phyloP scores from a whole-genome alignment of 768 basidiomycete species.

The Amanita rubescens region DNA sequence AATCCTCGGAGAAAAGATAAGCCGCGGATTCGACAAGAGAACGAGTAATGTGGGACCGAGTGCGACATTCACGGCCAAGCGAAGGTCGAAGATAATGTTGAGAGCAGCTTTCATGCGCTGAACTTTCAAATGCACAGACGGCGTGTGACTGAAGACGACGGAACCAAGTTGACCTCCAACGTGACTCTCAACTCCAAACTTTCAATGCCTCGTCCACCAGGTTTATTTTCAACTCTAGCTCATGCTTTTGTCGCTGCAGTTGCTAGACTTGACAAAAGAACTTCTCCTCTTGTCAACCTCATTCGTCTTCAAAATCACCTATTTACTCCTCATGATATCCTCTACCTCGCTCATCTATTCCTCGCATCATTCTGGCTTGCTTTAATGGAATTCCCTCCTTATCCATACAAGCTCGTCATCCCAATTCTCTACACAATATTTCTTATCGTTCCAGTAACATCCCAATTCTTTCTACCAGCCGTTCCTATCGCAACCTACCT shows the following conservation, averaged over 20 bases:
- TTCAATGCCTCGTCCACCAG: not conserved
- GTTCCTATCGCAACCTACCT: constrained; percentile 84
- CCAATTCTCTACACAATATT: constrained; percentile 62
- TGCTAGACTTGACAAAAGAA: constrained; percentile 65
- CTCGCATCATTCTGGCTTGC: constrained; percentile 64
- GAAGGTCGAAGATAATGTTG: too few relatives aligned
- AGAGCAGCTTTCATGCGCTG: too few relatives aligned
- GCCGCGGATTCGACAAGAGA: constrained; percentile 30
- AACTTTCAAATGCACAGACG: too few relatives aligned
- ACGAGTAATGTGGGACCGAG: constrained; percentile 39
- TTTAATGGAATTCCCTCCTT: constrained; percentile 63
- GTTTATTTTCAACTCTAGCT: constrained; percentile 10
- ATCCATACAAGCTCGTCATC: constrained; percentile 70
- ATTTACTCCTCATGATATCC: constrained; percentile 47
- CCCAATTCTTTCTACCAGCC: constrained; percentile 86
- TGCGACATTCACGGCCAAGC: not conserved
- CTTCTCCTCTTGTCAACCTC: constrained; percentile 64
- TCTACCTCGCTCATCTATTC: constrained; percentile 59
- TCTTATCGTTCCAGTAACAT: constrained; percentile 78
- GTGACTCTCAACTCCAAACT: too few relatives aligned
- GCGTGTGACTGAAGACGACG: too few relatives aligned
- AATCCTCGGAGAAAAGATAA: constrained; percentile 22
- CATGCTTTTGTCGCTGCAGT: constrained; percentile 56
- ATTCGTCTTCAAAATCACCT: constrained; percentile 47
- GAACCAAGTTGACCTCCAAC: too few relatives aligned